Base-by-base conservation (phyloP, 768 basidiomycete genomes). In the Naganishia randhawae region DNA sequence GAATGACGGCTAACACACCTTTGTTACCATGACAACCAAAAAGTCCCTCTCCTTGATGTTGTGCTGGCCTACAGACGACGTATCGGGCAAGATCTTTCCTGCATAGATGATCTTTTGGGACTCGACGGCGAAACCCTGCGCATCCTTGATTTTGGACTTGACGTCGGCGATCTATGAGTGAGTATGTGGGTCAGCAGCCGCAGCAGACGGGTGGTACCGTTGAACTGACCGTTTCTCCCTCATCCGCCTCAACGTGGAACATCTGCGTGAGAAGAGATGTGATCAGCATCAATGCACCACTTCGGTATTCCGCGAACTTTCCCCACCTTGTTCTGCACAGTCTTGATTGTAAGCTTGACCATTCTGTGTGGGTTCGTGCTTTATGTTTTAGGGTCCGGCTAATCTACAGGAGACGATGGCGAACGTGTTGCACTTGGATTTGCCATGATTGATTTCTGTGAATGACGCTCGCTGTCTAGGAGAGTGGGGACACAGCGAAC, bases 1-100 rank as follows among this genome's bases (percentile, higher is more conserved):
- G 48, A 11, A 22, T 33, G n/a, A 67, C 0, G 72, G 65, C 37
- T 19, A 48, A 74, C 82, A 61, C 71, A 94, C 94, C 87, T 96
- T 98, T 61, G 92, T 86, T 37, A 97, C 91, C 95, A 98, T 99
- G 50, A 99, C 86, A n/a, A 99, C 96, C 69, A 98, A 82, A 82
- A 99, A 99, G 80, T 96, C 95, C 83, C 96, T 98, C 81, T 98
- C 95, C 82, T 96, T 94, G 84, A 98, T 90, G 64, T 89, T 86
- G 75, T 89, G 90, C 52, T 89, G 88, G 73, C 85, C 89, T 39
- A 99, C 85, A 1, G 89, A 89, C 83, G 93, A 94, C 68, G 87
- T 86, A 79, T 99, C 93, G 11, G 86, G 77, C 25, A 98, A 84
- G 53, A 99, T 89, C 84, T 95, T 94, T 65, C 96, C 95, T 42